A percentile compares a stretch with the other conserved stretches of the same genome.
Evolutionary conservation across 495 filamentous ascomycete genomes (phyloP).

Genomic region (Daldinia grandis): DNA sequence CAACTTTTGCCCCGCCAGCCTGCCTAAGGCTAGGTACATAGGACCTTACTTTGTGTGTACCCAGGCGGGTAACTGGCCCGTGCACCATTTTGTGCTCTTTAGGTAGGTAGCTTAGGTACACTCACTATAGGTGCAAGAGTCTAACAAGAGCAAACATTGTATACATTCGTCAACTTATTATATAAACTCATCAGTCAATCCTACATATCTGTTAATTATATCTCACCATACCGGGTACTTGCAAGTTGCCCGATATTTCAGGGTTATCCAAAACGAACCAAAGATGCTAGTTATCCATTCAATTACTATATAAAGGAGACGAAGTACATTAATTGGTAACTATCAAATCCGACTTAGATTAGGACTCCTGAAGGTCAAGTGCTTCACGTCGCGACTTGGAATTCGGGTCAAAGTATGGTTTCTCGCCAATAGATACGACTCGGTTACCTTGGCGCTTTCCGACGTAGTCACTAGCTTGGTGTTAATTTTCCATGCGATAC

Average conservation of each 20-base stretch:
- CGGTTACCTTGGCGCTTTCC: slow-evolving; percentile 68
- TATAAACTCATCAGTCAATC: no score
- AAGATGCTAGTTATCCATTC: neutral
- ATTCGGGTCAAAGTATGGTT: slow-evolving; percentile 67
- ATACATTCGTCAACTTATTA: no score
- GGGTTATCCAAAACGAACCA: neutral
- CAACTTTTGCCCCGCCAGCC: neutral
- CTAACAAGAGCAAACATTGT: no score
- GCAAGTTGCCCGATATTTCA: no score
- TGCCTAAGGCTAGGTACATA: neutral
- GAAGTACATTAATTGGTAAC: neutral
- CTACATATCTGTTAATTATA: no score
- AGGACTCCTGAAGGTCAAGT: slow-evolving; percentile 46
- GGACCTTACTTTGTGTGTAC: no score
- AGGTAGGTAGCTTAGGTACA: no score
- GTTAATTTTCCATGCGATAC: slow-evolving; percentile 1
- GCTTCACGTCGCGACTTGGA: slow-evolving; percentile 67
- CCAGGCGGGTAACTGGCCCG: no score
- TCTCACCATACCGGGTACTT: no score
- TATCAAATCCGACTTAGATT: neutral
- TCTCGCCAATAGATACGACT: slow-evolving; percentile 70
- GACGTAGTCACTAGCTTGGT: slow-evolving; percentile 55
- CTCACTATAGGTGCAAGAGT: no score
- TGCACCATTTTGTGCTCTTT: neutral
- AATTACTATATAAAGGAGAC: neutral